These are phyloP conservation scores for Blastosporella zonata DNA, from an alignment of 1,284 basidiomycete species.

Conservation along the genomic window DNA sequence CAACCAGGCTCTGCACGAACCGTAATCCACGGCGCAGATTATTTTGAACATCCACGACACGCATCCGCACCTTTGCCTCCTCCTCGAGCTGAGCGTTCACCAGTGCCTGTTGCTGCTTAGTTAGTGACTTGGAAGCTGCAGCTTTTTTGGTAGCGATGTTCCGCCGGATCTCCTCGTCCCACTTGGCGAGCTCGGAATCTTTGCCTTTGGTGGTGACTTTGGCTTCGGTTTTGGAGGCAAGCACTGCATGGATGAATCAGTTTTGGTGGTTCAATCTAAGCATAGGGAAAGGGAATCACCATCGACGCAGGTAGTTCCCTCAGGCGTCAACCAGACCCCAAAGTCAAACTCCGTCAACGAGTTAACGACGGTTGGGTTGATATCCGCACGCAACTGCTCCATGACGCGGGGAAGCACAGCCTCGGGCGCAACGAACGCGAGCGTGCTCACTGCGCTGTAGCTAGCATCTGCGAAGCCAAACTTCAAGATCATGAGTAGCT, in stretches of 20 bases:
- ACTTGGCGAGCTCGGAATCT: slow-evolving; percentile 82
- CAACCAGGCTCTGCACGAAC: slow-evolving; percentile 63
- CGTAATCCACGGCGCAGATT: slow-evolving; percentile 66
- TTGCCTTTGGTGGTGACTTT: slow-evolving; percentile 70
- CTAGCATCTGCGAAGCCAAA: slow-evolving; percentile 60
- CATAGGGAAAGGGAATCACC: slow-evolving; percentile 43
- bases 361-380: slow-evolving; percentile 56
- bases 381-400: slow-evolving; percentile 60
- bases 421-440: slow-evolving; percentile 77
- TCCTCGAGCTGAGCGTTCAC: slow-evolving; percentile 79
- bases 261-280: background rate
- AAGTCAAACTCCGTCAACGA: slow-evolving; percentile 71
- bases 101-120: slow-evolving; percentile 81
- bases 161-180: slow-evolving; percentile 91
- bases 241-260: slow-evolving; percentile 42
- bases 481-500: slow-evolving; percentile 24
- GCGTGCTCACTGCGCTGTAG: slow-evolving; percentile 71
- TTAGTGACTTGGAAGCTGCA: slow-evolving; percentile 50
- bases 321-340: slow-evolving; percentile 82
- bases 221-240: slow-evolving; percentile 57
- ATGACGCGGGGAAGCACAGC: slow-evolving; percentile 68
- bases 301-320: slow-evolving; percentile 76
- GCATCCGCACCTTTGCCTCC: slow-evolving; percentile 65
- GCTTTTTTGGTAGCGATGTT: slow-evolving; percentile 77
- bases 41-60: slow-evolving; percentile 53